Evolutionary conservation across 192 early-diverging fungal species (phyloP).

Genomic region (Linnemannia elongata): DNA sequence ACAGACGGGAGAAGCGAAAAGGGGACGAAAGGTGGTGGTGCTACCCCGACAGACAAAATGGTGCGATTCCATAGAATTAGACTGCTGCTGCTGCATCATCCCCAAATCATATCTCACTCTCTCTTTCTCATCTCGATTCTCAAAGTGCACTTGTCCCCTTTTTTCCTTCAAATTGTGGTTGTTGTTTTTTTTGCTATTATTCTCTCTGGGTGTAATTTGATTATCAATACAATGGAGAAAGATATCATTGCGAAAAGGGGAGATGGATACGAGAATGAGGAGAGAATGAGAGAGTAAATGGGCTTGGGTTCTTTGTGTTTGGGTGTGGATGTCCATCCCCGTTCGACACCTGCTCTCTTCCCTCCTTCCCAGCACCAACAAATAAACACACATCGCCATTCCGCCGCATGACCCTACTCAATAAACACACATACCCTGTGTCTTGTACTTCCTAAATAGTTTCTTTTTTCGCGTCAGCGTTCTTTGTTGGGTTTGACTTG

Average conservation of each 20-base stretch:
- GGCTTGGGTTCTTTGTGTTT: too few species aligned
- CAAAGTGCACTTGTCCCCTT: neutral
- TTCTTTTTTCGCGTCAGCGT: neutral
- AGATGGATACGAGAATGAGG: too few species aligned
- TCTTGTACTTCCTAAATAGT: neutral
- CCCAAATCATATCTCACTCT: neutral
- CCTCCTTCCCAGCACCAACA: neutral
- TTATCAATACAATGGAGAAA: neutral
- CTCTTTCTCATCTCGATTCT: neutral
- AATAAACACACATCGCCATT: neutral
- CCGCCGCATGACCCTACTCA: neutral
- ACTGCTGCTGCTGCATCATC: neutral
- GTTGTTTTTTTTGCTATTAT: too few species aligned
- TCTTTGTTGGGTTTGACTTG: conserved; percentile 2
- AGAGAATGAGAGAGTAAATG: too few species aligned
- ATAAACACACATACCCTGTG: neutral
- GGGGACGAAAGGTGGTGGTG: neutral
- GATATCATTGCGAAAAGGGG: neutral
- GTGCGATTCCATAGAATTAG: neutral
- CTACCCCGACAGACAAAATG: conserved; percentile 4
- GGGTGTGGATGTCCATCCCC: neutral
- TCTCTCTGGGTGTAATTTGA: too few species aligned
- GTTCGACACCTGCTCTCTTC: neutral
- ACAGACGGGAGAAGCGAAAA: neutral
- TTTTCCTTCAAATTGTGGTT: neutral